A percentile compares a stretch with the other conserved stretches of the same genome.
Conservation (phyloP, 2,329 filamentous ascomycete genomes). For the Simplicillium sp. region DNA sequence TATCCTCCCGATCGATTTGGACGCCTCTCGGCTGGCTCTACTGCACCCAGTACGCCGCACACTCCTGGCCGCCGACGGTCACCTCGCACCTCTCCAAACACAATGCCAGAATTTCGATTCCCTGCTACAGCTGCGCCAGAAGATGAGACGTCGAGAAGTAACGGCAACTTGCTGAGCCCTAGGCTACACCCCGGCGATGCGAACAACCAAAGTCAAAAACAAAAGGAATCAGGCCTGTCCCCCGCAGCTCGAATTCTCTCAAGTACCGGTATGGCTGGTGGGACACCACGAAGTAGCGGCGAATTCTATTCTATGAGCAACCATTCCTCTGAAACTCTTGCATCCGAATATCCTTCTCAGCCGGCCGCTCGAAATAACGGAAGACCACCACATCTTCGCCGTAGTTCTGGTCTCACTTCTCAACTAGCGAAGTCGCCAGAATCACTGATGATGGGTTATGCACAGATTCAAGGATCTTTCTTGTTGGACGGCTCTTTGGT, state of each 20-base stretch:
- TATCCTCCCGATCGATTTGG: constrained; percentile 40
- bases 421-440: constrained; percentile 51
- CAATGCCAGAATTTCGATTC: constrained; percentile 48
- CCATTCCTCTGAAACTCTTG: constrained; percentile 85
- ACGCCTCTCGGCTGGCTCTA: constrained; percentile 30
- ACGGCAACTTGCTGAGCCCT: constrained; percentile 27
- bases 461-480: constrained; percentile 87
- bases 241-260: constrained; percentile 64
- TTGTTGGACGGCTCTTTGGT: constrained; percentile 85
- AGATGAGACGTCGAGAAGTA: constrained; percentile 18
- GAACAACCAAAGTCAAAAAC: constrained; percentile 25
- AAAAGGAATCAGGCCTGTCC: constrained; percentile 23
- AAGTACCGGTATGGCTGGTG: constrained; percentile 60
- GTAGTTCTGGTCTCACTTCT: constrained; percentile 32
- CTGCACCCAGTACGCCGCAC: constrained; percentile 35
- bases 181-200: constrained; percentile 21
- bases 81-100: constrained; percentile 29
- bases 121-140: constrained; percentile 36
- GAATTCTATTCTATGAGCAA: constrained; percentile 96
- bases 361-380: constrained; percentile 19
- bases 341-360: constrained; percentile 74
- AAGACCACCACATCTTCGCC: constrained; percentile 35
- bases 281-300: constrained; percentile 80
- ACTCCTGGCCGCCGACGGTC: constrained; percentile 21
- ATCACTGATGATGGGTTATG: constrained; percentile 95